Evolutionary conservation across 2,329 filamentous ascomycete species (phyloP).

Genomic region (Magnaporthales sp.): DNA sequence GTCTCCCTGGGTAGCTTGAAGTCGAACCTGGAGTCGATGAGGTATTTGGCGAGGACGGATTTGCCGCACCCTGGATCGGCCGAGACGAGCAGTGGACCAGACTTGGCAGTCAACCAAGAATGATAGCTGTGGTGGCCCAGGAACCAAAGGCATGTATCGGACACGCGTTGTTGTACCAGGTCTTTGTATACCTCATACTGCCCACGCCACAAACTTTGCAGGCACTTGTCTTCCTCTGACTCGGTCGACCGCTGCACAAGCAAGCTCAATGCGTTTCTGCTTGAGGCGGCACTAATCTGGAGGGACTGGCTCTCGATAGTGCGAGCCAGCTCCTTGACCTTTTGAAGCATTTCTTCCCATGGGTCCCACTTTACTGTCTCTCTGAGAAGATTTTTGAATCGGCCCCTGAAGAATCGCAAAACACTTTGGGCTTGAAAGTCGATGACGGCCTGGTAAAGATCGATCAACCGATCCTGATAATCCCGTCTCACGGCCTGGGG

Average conservation of each 20-base stretch:
- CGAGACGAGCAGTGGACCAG: conserved; percentile 23
- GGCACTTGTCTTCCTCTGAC: conserved; percentile 5
- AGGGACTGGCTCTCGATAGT: not conserved
- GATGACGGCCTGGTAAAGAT: conserved; percentile 6
- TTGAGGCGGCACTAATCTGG: conserved; percentile 2
- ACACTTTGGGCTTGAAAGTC: conserved; percentile 6
- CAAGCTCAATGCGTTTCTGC: not conserved
- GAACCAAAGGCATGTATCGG: conserved; percentile 23
- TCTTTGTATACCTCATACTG: conserved; percentile 17
- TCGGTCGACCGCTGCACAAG: conserved; percentile 18
- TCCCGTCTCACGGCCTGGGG: not conserved
- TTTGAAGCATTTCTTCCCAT: not conserved
- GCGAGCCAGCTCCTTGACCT: not conserved
- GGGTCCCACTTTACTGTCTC: conserved; percentile 2
- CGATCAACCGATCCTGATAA: not conserved
- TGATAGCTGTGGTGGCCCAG: conserved; percentile 19
- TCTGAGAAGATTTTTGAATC: conserved; percentile 5
- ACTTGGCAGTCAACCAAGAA: conserved; percentile 17
- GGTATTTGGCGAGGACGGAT: conserved; percentile 25
- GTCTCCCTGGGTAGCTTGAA: conserved; percentile 12
- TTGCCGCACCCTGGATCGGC: conserved; percentile 31
- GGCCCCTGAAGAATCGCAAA: conserved; percentile 6
- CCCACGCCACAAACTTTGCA: not conserved
- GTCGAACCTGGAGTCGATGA: conserved; percentile 22
- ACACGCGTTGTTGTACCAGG: conserved; percentile 15